phyloP scores from a whole-genome alignment of 495 filamentous ascomycete species.

The Podospora anserina region DNA sequence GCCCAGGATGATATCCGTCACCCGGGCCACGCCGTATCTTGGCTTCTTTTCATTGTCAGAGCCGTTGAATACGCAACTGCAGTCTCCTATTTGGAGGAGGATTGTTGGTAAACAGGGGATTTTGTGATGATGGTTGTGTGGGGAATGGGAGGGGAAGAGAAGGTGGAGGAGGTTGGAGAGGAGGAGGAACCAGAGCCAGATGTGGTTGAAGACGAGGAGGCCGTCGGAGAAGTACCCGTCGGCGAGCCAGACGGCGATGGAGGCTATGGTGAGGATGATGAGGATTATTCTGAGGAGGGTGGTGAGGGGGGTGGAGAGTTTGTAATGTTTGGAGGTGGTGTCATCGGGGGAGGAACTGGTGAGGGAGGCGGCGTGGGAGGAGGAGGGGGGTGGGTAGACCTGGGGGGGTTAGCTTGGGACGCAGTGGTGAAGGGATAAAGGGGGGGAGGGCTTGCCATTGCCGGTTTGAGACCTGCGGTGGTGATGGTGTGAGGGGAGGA shows the following conservation, averaged over 20 bases:
- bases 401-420: background rate
- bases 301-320: constrained; percentile 1
- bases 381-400: constrained; percentile 15
- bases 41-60: constrained; percentile 1
- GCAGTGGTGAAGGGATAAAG: background rate
- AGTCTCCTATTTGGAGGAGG: constrained; percentile 16
- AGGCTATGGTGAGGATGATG: constrained; percentile 6
- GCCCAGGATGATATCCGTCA: too few relatives aligned
- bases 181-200: constrained; percentile 15
- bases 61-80: constrained; percentile 7
- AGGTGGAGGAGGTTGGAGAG: constrained; percentile 11
- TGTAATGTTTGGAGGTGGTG: constrained; percentile 2
- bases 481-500: background rate
- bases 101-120: constrained; percentile 8
- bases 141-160: background rate
- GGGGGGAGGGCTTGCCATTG: background rate
- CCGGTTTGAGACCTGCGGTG: background rate
- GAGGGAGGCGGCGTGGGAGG: background rate
- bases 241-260: constrained; percentile 11
- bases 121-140: too few relatives aligned
- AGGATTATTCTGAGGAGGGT: background rate
- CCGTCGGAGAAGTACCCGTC: background rate
- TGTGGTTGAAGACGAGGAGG: background rate
- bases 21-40: background rate
- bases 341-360: background rate